Percentiles rank a stretch among this genome's conserved stretches.
Conservation (phyloP, 768 basidiomycete genomes). For the Cystobasidium tubakii region DNA sequence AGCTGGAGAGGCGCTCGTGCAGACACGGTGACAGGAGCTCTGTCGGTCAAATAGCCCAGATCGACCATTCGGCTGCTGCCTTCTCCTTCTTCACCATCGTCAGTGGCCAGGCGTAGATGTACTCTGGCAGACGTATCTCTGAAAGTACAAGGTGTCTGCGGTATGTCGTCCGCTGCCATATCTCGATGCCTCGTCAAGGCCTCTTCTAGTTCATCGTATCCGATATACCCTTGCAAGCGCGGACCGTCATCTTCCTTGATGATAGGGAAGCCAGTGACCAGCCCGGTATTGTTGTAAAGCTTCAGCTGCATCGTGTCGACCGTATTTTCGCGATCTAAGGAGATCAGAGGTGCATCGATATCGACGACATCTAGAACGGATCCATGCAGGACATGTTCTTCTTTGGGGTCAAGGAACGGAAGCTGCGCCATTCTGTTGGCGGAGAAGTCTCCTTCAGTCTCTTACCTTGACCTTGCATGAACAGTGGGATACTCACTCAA, state of each 20-base stretch:
- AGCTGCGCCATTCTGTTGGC: constrained; percentile 66
- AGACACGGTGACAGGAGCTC: constrained; percentile 83
- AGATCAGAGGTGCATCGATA: constrained; percentile 62
- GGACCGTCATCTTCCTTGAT: constrained; percentile 55
- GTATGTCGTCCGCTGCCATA: constrained; percentile 53
- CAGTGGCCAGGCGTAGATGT: neutral
- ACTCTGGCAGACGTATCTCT: constrained; percentile 1
- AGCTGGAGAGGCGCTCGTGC: constrained; percentile 82
- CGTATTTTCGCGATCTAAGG: constrained; percentile 67
- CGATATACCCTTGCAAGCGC: constrained; percentile 82
- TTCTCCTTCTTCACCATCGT: neutral
- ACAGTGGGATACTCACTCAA: constrained; percentile 56
- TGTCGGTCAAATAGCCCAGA: constrained; percentile 58
- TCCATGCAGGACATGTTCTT: constrained; percentile 57
- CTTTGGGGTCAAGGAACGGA: constrained; percentile 86
- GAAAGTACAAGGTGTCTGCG: constrained; percentile 24
- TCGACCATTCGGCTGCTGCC: constrained; percentile 18
- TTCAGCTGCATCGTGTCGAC: constrained; percentile 68
- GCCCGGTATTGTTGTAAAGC: constrained; percentile 58
- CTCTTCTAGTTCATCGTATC: constrained; percentile 87
- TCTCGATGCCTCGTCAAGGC: constrained; percentile 55
- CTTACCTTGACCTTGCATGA: neutral
- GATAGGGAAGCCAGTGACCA: constrained; percentile 77
- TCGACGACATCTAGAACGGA: constrained; percentile 35
- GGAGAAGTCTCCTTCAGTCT: neutral